phyloP scores from a whole-genome alignment of 108 stramenopile species.

The Schizochytrium sp. region DNA sequence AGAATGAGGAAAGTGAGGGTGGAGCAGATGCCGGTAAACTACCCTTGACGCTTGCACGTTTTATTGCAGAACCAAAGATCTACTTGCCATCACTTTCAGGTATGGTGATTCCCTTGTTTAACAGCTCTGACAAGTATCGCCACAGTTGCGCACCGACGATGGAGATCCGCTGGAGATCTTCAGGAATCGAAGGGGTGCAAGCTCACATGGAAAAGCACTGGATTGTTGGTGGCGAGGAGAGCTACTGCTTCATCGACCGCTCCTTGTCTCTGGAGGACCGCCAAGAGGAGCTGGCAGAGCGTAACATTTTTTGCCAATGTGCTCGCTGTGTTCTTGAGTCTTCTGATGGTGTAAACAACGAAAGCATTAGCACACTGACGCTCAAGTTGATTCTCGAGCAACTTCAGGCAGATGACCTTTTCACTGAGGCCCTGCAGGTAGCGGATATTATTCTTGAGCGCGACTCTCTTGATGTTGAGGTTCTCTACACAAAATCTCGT shows the following conservation, averaged over 20 bases:
- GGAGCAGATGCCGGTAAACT: not conserved
- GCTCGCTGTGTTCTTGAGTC: not conserved
- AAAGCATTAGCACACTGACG: not conserved
- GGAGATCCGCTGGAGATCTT: not conserved
- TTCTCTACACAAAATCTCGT: not conserved
- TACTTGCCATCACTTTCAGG: not conserved
- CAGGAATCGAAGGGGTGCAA: not conserved
- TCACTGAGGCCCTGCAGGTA: not conserved
- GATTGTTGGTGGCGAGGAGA: not conserved
- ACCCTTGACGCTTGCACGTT: not conserved
- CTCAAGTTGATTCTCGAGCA: not conserved
- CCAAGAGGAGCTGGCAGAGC: not conserved
- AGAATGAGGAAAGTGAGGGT: not conserved
- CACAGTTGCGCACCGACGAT: constrained; percentile 21
- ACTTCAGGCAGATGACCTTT: not conserved
- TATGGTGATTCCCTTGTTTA: not conserved
- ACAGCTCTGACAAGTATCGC: not conserved
- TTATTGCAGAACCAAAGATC: constrained; percentile 2
- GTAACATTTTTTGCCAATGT: not conserved
- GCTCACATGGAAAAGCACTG: not conserved
- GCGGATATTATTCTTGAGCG: not conserved
- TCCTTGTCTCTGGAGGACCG: not conserved
- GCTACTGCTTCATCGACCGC: not conserved
- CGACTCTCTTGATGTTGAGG: not conserved
- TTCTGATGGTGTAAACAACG: not conserved